Base-by-base conservation (phyloP, 495 filamentous ascomycete species). In the Aspergillus egyptiacus region DNA sequence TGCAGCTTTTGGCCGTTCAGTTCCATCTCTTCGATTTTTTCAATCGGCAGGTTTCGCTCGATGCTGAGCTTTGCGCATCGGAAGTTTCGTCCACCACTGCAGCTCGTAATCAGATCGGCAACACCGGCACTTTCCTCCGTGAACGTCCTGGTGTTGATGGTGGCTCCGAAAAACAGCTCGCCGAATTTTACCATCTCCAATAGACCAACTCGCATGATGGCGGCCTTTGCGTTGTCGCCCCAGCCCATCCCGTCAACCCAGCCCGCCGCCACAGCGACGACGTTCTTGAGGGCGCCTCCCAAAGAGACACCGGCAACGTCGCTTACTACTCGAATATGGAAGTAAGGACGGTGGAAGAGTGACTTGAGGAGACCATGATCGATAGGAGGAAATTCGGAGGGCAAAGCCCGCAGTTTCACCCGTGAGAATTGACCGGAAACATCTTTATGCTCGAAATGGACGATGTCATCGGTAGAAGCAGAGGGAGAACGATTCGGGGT, bases 1-100 rank as follows among this genome's bases (percentile, higher is more conserved):
- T 97, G 94, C 54, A 99, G 70, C 72, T 90, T 96, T 77, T 99
- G 94, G 25, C 94, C 94, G 63, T 99, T 99, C 51, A 99, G 74
- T 67, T 95, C 90, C 32, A 76, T 75, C 61, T 79, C 75, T 77
- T 97, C 94, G 48, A 99, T 77, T 71, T 96, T 87, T 49, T 84
- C 82, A 35, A 99, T 85, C 31, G 79, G 76, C 48, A 87, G 76
- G 30, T 84, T 83, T 55, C 83, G 78, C 77, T 93, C 78, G 23
- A 95, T 78, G 11, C 84, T 84, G 71, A 91, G 80, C 78, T 85
- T 94, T 27, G 94, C 93, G 62, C 90, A 96, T 40, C 87, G 81
- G 76, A 88, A 93, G 65, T 99, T 99, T 20, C 94, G 79, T 20
- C 94, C 94, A 31, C 89, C 85, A 50, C 80, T 83, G 69, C 91